Percentiles rank a stretch among this genome's conserved stretches.
Conservation (phyloP, 495 filamentous ascomycete species). For the Neurospora sp. region DNA sequence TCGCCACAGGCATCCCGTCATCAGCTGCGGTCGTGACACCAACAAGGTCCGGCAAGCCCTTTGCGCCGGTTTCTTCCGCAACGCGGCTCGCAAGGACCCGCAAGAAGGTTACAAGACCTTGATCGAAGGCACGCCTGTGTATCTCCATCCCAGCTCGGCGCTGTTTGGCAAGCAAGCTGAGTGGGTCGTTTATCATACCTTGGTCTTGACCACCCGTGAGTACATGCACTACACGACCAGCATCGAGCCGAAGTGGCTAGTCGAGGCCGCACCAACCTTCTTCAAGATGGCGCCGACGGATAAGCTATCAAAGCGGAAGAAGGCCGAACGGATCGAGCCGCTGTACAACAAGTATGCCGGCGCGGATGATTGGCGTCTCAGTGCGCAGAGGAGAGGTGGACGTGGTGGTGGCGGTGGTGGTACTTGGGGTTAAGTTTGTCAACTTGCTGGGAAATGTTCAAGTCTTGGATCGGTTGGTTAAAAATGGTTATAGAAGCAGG, state of each 20-base stretch:
- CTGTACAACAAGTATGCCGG: slow-evolving; percentile 80
- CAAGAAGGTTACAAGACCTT: slow-evolving; percentile 95
- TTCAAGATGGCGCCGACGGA: slow-evolving; percentile 95
- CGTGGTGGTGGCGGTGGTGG: slow-evolving; percentile 80
- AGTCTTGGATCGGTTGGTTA: not conserved
- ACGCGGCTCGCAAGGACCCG: slow-evolving; percentile 89
- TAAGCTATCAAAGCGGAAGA: slow-evolving; percentile 79
- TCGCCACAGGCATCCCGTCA: slow-evolving; percentile 67
- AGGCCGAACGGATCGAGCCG: slow-evolving; percentile 88
- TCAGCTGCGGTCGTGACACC: slow-evolving; percentile 79
- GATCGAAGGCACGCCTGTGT: slow-evolving; percentile 88
- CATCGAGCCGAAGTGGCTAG: slow-evolving; percentile 87
- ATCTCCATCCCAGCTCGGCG: slow-evolving; percentile 82
- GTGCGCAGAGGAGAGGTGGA: slow-evolving; percentile 77
- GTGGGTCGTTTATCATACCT: slow-evolving; percentile 83
- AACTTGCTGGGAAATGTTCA: not conserved
- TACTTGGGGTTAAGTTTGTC: slow-evolving; percentile 68
- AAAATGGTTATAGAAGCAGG: not conserved
- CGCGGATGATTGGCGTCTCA: slow-evolving; percentile 88
- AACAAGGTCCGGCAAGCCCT: slow-evolving; percentile 83
- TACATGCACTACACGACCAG: slow-evolving; percentile 91
- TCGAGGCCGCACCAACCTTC: slow-evolving; percentile 92
- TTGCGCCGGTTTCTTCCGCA: slow-evolving; percentile 91
- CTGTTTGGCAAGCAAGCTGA: slow-evolving; percentile 93
- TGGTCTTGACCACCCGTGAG: slow-evolving; percentile 90